phyloP scores from a whole-genome alignment of 257 asterid genomes.

The Eucommia ulmoides region DNA sequence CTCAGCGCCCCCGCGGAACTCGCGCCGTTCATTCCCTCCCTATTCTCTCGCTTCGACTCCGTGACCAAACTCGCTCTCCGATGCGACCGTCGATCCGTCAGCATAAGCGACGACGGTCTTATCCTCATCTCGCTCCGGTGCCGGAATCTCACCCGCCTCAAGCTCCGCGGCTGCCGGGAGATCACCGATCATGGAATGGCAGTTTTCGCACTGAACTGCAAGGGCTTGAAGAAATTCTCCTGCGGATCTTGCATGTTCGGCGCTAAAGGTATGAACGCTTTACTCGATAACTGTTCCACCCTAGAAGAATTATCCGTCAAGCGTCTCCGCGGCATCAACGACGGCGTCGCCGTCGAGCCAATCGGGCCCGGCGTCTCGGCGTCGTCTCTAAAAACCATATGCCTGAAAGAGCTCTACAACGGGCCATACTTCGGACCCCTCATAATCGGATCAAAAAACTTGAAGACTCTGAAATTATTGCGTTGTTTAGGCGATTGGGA shows the following conservation, averaged over 20 bases:
- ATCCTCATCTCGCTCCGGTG: conserved; percentile 41
- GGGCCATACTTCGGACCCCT: conserved; percentile 70
- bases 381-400: conserved; percentile 42
- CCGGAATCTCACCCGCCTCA: conserved; percentile 45
- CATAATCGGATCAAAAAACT: conserved; percentile 39
- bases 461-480: conserved; percentile 55
- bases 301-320: conserved; percentile 67
- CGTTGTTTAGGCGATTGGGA: conserved; percentile 88
- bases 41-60: conserved; percentile 59
- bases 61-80: conserved; percentile 64
- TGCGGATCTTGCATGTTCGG: conserved; percentile 76
- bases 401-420: conserved; percentile 63
- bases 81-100: conserved; percentile 55
- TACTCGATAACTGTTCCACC: conserved; percentile 44
- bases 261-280: conserved; percentile 74
- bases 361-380: conserved; percentile 63
- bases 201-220: conserved; percentile 46
- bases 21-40: conserved; percentile 19
- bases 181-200: conserved; percentile 60
- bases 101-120: conserved; percentile 50
- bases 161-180: conserved; percentile 75
- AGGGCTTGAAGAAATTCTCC: conserved; percentile 49
- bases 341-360: conserved; percentile 39
- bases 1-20: conserved; percentile 42
- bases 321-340: conserved; percentile 56